phyloP scores from a whole-genome alignment of 257 asterid genomes.

The Striga asiatica region DNA sequence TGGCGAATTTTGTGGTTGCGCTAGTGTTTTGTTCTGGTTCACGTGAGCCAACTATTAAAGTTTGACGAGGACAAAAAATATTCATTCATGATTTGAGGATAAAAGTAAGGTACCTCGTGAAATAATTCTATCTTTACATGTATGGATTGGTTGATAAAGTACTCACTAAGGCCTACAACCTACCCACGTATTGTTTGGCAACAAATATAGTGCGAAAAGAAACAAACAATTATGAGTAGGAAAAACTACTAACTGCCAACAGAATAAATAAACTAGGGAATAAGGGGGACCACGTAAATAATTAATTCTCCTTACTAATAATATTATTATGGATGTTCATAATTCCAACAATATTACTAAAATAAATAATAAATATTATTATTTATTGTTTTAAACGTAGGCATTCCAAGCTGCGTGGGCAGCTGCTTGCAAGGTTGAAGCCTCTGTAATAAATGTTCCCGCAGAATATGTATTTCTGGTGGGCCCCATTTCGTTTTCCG shows the following conservation, averaged over 20 bases:
- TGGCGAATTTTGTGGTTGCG: too few relatives aligned
- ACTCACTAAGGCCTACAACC: not conserved
- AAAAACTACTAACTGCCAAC: not conserved
- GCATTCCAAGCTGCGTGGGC: conserved; percentile 93
- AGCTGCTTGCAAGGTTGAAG: conserved; percentile 69
- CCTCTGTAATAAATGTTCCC: conserved; percentile 59
- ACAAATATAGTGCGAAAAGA: too few relatives aligned
- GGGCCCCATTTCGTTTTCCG: conserved; percentile 83
- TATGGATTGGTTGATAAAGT: not conserved
- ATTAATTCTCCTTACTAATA: too few relatives aligned
- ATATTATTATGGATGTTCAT: too few relatives aligned
- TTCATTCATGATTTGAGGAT: not conserved
- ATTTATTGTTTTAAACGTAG: conserved; percentile 27
- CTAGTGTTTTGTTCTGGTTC: too few relatives aligned
- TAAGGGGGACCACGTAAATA: not conserved
- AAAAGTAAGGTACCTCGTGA: not conserved
- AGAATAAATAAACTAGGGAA: not conserved
- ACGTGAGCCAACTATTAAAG: not conserved
- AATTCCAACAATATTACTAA: not conserved
- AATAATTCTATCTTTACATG: not conserved
- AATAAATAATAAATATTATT: not conserved
- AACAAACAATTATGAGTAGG: too few relatives aligned
- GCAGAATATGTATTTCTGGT: conserved; percentile 50
- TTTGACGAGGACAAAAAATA: not conserved
- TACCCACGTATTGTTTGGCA: too few relatives aligned